Evolutionary conservation across 768 basidiomycete species (phyloP).

Genomic region (Termitomyces heimii): DNA sequence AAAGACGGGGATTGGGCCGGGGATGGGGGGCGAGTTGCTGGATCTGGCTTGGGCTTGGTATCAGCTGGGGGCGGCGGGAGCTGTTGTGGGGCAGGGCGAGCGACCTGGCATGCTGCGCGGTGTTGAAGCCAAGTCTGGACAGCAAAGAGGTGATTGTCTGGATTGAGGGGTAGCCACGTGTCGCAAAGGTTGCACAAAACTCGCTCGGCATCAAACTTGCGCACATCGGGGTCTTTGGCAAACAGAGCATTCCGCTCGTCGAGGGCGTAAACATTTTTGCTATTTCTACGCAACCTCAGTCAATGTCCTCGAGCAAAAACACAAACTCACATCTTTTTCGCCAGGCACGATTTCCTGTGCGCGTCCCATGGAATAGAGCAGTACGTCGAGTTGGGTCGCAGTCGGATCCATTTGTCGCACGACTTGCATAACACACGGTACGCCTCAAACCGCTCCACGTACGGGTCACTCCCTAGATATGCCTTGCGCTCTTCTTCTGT

Average conservation of each 20-base stretch:
- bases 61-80: not conserved
- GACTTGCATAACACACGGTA: conserved; percentile 75
- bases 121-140: conserved; percentile 65
- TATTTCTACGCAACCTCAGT: conserved; percentile 18
- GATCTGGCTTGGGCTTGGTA: not conserved
- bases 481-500: conserved; percentile 75
- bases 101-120: conserved; percentile 47
- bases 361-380: conserved; percentile 89
- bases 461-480: conserved; percentile 64
- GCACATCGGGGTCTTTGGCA: conserved; percentile 61
- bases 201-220: conserved; percentile 70
- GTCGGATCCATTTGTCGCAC: conserved; percentile 82
- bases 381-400: conserved; percentile 83
- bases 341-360: conserved; percentile 75
- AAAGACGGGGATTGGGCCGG: conserved; percentile 22
- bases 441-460: conserved; percentile 76
- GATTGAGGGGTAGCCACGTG: conserved; percentile 54
- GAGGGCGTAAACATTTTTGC: conserved; percentile 51
- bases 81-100: not conserved
- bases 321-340: conserved; percentile 73
- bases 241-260: conserved; percentile 57
- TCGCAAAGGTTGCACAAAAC: conserved; percentile 67
- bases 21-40: not conserved
- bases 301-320: no score
- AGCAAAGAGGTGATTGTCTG: conserved; percentile 55